phyloP scores from a whole-genome alignment of 2,329 filamentous ascomycete genomes.

The Penicillium palitans region DNA sequence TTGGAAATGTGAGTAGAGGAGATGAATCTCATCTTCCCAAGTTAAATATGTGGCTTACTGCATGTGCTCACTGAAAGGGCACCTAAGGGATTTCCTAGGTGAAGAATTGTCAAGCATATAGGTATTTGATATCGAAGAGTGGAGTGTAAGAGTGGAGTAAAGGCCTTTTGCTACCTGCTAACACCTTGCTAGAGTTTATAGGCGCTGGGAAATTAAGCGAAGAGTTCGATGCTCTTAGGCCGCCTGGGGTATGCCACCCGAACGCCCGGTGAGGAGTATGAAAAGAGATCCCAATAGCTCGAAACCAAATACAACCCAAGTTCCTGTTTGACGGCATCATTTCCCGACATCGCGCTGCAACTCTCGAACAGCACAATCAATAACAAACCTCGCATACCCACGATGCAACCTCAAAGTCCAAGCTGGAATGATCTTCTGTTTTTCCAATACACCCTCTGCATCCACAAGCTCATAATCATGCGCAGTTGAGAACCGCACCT shows the following conservation, averaged over 20 bases:
- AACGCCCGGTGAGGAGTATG: background rate
- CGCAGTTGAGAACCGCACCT: constrained; percentile 30
- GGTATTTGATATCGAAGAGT: background rate
- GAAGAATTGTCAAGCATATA: background rate
- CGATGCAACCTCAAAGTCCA: constrained; percentile 28
- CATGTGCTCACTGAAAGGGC: background rate
- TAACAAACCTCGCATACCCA: constrained; percentile 29
- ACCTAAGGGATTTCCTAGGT: background rate
- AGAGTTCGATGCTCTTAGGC: too few species aligned
- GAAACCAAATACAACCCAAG: background rate
- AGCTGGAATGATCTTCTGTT: constrained; percentile 27
- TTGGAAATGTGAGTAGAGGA: too few species aligned
- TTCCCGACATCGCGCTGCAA: background rate
- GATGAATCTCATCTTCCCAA: background rate
- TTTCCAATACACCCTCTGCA: constrained; percentile 15
- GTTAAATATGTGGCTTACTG: background rate
- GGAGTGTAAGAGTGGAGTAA: too few species aligned
- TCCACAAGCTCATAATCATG: constrained; percentile 31
- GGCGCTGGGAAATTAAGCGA: too few species aligned
- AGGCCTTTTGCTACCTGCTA: too few species aligned
- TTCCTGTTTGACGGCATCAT: background rate
- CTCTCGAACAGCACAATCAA: constrained; percentile 16
- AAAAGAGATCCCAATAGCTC: background rate
- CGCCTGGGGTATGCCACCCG: background rate
- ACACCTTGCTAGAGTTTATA: too few species aligned